These are phyloP conservation scores for Tricholoma matsutake DNA, from an alignment of 768 basidiomycete species.

Conservation along the genomic window DNA sequence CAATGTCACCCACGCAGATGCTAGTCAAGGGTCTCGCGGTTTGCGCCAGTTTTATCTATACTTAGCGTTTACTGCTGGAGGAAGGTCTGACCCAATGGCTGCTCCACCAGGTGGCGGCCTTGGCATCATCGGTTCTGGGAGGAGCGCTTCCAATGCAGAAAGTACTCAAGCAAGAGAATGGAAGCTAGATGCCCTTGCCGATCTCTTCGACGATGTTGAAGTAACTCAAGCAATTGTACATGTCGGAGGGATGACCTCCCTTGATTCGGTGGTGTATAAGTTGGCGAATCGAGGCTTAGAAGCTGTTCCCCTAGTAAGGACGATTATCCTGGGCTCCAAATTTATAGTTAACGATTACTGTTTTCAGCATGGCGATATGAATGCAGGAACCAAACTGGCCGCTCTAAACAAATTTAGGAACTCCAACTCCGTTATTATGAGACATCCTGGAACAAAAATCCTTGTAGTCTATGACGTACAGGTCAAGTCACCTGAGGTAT, in stretches of 20 bases:
- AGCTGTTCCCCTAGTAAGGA: slow-evolving; percentile 79
- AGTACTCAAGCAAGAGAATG: slow-evolving; percentile 86
- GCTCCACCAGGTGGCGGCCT: slow-evolving; percentile 53
- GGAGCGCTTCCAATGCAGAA: slow-evolving; percentile 77
- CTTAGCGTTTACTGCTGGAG: slow-evolving; percentile 88
- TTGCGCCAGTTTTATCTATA: slow-evolving; percentile 96
- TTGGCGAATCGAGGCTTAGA: slow-evolving; percentile 83
- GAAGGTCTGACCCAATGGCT: slow-evolving; percentile 55
- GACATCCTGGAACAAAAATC: slow-evolving; percentile 67
- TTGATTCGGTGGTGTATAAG: slow-evolving; percentile 91
- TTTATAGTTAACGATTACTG: background rate
- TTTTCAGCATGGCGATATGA: slow-evolving; percentile 89
- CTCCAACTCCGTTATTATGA: slow-evolving; percentile 51
- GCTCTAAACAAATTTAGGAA: slow-evolving; percentile 83
- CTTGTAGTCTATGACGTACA: slow-evolving; percentile 93
- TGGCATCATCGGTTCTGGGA: slow-evolving; percentile 93
- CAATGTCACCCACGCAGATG: slow-evolving; percentile 70
- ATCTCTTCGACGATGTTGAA: slow-evolving; percentile 86
- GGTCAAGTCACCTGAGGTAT: slow-evolving; percentile 85
- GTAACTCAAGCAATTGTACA: slow-evolving; percentile 80
- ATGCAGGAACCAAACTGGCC: slow-evolving; percentile 72
- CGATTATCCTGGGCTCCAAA: background rate
- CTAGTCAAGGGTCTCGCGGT: slow-evolving; percentile 68
- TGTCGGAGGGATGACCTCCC: slow-evolving; percentile 81
- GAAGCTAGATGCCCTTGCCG: slow-evolving; percentile 91